These are phyloP conservation scores for Trichoderma oligosporum DNA, from an alignment of 2,329 filamentous ascomycete species.

Conservation along the genomic window DNA sequence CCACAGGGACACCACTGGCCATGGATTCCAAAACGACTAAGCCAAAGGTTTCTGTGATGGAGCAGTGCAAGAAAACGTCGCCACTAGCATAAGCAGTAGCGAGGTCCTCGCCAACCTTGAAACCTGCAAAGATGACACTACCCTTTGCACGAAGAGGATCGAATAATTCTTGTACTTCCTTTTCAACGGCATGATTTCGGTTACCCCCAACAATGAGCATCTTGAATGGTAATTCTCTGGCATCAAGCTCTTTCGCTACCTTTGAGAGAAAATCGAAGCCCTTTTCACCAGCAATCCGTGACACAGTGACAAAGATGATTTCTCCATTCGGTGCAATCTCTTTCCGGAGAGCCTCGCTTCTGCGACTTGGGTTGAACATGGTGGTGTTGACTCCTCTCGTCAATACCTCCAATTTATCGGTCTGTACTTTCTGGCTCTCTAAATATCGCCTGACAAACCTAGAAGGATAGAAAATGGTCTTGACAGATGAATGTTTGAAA, in stretches of 20 bases:
- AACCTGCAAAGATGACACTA: slow-evolving; percentile 63
- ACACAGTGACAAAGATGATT: slow-evolving; percentile 62
- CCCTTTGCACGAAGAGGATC: slow-evolving; percentile 43
- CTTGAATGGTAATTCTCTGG: slow-evolving; percentile 55
- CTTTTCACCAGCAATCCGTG: slow-evolving; percentile 65
- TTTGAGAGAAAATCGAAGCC: slow-evolving; percentile 64
- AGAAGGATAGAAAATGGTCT: slow-evolving; percentile 67
- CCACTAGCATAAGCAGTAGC: slow-evolving; percentile 65
- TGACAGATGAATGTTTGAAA: slow-evolving; percentile 58
- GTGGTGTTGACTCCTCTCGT: slow-evolving; percentile 63
- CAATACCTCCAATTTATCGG: slow-evolving; percentile 55
- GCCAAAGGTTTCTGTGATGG: slow-evolving; percentile 68
- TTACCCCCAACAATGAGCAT: slow-evolving; percentile 67
- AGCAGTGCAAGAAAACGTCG: slow-evolving; percentile 69
- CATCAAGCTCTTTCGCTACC: slow-evolving; percentile 51
- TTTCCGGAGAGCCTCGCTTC: slow-evolving; percentile 49
- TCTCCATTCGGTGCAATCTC: slow-evolving; percentile 59
- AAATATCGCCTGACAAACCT: slow-evolving; percentile 60
- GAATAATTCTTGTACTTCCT: slow-evolving; percentile 59
- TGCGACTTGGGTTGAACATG: slow-evolving; percentile 54
- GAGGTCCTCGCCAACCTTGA: slow-evolving; percentile 57
- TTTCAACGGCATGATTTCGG: slow-evolving; percentile 58
- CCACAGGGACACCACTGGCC: slow-evolving; percentile 65
- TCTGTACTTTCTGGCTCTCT: slow-evolving; percentile 51
- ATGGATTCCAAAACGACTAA: slow-evolving; percentile 68